Evolutionary conservation across 192 early-diverging fungal genomes (phyloP).

Genomic region (Backusella circina): DNA sequence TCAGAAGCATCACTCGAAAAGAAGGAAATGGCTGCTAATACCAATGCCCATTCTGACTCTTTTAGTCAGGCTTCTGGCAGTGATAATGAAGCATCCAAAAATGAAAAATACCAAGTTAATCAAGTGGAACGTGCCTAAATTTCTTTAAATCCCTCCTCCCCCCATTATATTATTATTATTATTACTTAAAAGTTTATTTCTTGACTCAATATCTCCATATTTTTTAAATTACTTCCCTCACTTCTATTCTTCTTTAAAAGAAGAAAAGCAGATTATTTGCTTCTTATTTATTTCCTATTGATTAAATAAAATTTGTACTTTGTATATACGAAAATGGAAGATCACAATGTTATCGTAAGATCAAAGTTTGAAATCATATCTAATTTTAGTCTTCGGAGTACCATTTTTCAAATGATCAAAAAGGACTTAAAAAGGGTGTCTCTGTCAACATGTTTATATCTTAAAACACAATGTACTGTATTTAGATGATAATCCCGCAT

Average conservation of each 20-base stretch:
- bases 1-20: background rate
- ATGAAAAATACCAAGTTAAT: constrained; percentile 1
- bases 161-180: background rate
- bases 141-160: background rate
- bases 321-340: background rate
- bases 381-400: too few species aligned
- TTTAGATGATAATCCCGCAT: too few species aligned
- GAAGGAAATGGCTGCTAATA: background rate
- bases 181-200: background rate
- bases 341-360: background rate
- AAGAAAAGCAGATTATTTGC: background rate
- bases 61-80: background rate
- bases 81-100: background rate
- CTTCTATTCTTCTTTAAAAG: background rate
- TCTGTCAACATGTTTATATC: too few species aligned
- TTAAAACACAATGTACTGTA: too few species aligned
- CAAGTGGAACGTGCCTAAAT: background rate
- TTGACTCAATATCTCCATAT: background rate
- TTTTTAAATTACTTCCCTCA: background rate
- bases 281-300: background rate
- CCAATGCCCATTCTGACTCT: background rate
- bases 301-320: background rate
- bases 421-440: too few species aligned
- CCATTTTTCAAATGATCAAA: too few species aligned
- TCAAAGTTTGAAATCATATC: background rate